phyloP scores from a whole-genome alignment of 257 asterid genomes.

The Solanum piurae region DNA sequence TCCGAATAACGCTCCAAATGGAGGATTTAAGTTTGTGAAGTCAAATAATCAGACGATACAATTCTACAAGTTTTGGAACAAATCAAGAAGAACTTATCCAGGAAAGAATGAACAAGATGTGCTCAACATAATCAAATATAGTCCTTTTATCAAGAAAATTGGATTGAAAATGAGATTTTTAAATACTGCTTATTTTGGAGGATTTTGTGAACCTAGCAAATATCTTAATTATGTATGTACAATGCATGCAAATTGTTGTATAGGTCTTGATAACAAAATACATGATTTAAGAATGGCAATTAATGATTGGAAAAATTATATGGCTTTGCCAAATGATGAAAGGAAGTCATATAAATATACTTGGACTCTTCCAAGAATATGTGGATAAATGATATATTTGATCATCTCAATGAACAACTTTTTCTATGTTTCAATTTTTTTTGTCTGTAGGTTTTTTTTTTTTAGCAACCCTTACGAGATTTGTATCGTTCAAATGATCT shows the following conservation, averaged over 20 bases:
- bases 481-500: background rate
- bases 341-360: background rate
- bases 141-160: conserved; percentile 20
- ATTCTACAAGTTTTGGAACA: conserved; percentile 48
- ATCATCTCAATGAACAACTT: background rate
- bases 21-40: conserved; percentile 32
- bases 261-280: conserved; percentile 41
- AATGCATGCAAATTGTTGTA: conserved; percentile 71
- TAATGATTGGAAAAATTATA: conserved; percentile 39
- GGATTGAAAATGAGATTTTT: conserved; percentile 34
- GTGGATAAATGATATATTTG: background rate
- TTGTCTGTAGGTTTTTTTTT: too few species aligned
- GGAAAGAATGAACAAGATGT: conserved; percentile 44
- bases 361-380: conserved; percentile 30
- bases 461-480: background rate
- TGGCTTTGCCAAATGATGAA: conserved; percentile 4
- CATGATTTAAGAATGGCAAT: conserved; percentile 39
- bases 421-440: background rate
- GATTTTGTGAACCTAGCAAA: conserved; percentile 46
- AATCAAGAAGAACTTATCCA: conserved; percentile 16
- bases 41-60: conserved; percentile 27
- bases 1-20: conserved; percentile 27
- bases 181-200: conserved; percentile 38
- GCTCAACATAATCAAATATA: conserved; percentile 25
- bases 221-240: conserved; percentile 36